phyloP scores from a whole-genome alignment of 805 yeast species.

The Saturnispora serradocipensis region DNA sequence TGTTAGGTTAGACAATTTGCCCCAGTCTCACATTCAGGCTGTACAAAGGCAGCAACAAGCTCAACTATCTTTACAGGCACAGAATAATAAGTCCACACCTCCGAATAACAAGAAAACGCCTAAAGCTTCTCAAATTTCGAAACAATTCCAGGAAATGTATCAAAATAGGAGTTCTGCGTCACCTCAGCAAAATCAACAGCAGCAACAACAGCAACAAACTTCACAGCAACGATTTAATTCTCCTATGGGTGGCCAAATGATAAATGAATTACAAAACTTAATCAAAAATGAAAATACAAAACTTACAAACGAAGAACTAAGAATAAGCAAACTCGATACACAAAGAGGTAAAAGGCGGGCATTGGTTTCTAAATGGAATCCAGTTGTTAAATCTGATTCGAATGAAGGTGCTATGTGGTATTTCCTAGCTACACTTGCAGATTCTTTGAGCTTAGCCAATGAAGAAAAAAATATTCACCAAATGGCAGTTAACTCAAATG shows the following conservation, averaged over 20 bases:
- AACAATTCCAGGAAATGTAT: not conserved
- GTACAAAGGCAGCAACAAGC: slow-evolving; percentile 1
- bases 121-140: not conserved
- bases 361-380: slow-evolving; percentile 16
- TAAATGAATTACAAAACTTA: slow-evolving; percentile 17
- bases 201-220: not conserved
- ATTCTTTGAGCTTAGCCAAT: slow-evolving; percentile 38
- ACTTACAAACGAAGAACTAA: slow-evolving; percentile 23
- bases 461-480: slow-evolving; percentile 23
- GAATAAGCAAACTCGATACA: slow-evolving; percentile 27
- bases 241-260: not conserved
- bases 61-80: not conserved
- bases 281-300: slow-evolving; percentile 25
- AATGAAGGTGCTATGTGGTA: slow-evolving; percentile 36
- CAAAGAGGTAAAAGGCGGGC: slow-evolving; percentile 39
- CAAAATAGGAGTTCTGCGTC: not conserved
- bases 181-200: slow-evolving; percentile 11
- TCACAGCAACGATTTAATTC: not conserved
- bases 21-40: slow-evolving; percentile 8
- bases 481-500: slow-evolving; percentile 12
- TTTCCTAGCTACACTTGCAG: slow-evolving; percentile 42
- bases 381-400: not conserved
- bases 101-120: not conserved
- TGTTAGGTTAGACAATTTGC: not conserved
- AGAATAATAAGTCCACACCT: not conserved